phyloP scores from a whole-genome alignment of 352 stramenopile species.

The Pythium plurisporium region DNA sequence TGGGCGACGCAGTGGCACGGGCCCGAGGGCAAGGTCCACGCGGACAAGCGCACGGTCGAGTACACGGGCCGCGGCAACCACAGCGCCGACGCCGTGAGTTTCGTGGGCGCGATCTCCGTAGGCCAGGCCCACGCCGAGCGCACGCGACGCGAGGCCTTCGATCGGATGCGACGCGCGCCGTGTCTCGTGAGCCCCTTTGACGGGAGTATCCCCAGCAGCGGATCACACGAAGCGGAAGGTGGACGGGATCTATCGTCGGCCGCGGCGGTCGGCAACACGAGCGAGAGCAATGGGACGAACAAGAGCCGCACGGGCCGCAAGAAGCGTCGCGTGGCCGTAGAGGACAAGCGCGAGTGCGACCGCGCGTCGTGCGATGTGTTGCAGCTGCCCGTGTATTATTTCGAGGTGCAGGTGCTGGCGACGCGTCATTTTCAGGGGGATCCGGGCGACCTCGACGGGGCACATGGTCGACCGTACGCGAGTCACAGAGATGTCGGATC shows the following conservation, averaged over 20 bases:
- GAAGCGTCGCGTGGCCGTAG: conserved; percentile 8
- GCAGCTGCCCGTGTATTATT: conserved; percentile 46
- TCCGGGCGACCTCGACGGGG: no score
- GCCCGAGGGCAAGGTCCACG: conserved; percentile 48
- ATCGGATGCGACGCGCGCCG: background rate
- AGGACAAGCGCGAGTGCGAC: background rate
- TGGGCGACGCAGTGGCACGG: conserved; percentile 28
- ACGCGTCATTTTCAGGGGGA: conserved; percentile 19
- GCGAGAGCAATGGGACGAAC: background rate
- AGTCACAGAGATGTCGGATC: no score
- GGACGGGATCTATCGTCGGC: no score
- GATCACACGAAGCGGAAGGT: background rate
- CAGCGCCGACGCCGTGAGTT: conserved; percentile 46
- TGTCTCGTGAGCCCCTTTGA: conserved; percentile 14
- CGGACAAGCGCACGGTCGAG: conserved; percentile 51
- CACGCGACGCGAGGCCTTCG: background rate
- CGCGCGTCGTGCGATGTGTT: background rate
- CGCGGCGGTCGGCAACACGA: background rate
- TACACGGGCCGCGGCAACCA: conserved; percentile 52
- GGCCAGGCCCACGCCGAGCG: background rate
- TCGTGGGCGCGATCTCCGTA: conserved; percentile 30
- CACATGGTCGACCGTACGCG: background rate
- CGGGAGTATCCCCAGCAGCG: background rate
- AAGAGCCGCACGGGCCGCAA: conserved; percentile 3
- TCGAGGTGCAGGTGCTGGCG: conserved; percentile 43